Evolutionary conservation across 2,329 filamentous ascomycete species (phyloP).

Genomic region (Pyricularia grisea): DNA sequence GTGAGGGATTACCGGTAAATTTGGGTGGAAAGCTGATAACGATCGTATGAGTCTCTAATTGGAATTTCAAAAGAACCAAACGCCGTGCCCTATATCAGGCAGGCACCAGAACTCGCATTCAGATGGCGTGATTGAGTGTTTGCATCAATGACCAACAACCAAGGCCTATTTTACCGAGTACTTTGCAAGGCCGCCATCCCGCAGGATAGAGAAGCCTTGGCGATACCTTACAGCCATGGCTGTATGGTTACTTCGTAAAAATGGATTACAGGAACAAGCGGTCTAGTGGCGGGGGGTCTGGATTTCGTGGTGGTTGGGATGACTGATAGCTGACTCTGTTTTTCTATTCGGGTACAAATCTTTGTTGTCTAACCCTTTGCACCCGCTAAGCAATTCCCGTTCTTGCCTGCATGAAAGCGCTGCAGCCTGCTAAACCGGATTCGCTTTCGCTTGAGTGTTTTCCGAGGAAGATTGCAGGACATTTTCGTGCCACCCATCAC

Average conservation of each 20-base stretch:
- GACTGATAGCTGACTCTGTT: not conserved
- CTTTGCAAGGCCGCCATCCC: not conserved
- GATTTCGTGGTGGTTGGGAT: not conserved
- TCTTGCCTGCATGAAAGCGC: not conserved
- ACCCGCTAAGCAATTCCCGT: not conserved
- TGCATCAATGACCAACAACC: not conserved
- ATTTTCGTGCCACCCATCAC: not conserved
- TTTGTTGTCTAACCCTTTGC: not conserved
- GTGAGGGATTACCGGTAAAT: not conserved
- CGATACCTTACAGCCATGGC: not conserved
- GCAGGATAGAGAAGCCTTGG: not conserved
- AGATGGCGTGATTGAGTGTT: not conserved
- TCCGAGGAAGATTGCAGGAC: not conserved
- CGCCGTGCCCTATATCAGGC: not conserved
- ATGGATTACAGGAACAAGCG: not conserved
- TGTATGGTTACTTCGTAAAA: not conserved
- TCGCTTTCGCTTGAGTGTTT: not conserved
- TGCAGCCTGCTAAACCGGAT: not conserved
- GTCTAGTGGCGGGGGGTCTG: not conserved
- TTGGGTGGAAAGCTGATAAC: not conserved
- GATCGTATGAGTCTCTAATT: not conserved
- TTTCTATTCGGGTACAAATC: not conserved
- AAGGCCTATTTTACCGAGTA: no score
- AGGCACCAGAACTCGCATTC: not conserved
- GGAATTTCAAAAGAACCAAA: not conserved